Percentiles rank a stretch among this genome's conserved stretches.
phyloP scores from a whole-genome alignment of 2,329 filamentous ascomycete genomes.

The Fusarium anguioides region DNA sequence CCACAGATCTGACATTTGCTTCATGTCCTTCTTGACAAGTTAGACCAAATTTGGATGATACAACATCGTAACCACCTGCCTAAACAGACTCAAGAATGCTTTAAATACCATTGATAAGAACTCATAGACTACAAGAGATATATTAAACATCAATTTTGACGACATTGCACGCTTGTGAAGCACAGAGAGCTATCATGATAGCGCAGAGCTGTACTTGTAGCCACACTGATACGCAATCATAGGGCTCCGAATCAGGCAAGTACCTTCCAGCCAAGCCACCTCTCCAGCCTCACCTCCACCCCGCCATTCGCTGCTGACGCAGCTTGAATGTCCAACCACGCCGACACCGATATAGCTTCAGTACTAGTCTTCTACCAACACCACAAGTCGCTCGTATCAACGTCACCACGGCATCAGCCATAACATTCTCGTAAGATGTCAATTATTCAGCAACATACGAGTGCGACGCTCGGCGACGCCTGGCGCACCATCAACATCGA shows the following conservation, averaged over 20 bases:
- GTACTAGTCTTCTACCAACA: not conserved
- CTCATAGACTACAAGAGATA: not conserved
- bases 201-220: not conserved
- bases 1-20: too few species aligned
- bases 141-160: not conserved
- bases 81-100: too few species aligned
- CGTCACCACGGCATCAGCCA: not conserved
- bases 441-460: constrained; percentile 73
- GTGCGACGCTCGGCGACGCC: constrained; percentile 69
- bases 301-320: constrained; percentile 51
- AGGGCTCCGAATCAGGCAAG: not conserved
- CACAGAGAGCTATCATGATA: not conserved
- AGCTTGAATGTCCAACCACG: constrained; percentile 38
- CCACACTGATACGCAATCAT: too few species aligned
- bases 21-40: too few species aligned
- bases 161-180: not conserved
- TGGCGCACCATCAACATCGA: constrained; percentile 96
- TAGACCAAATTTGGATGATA: too few species aligned
- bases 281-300: constrained; percentile 46
- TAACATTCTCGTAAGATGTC: constrained; percentile 60
- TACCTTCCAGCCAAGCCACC: constrained; percentile 26
- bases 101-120: not conserved
- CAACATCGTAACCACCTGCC: too few species aligned
- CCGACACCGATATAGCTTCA: constrained; percentile 31
- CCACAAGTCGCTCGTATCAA: constrained; percentile 7